phyloP scores from a whole-genome alignment of 2,329 filamentous ascomycete genomes.

The Neopestalotiopsis rosae region DNA sequence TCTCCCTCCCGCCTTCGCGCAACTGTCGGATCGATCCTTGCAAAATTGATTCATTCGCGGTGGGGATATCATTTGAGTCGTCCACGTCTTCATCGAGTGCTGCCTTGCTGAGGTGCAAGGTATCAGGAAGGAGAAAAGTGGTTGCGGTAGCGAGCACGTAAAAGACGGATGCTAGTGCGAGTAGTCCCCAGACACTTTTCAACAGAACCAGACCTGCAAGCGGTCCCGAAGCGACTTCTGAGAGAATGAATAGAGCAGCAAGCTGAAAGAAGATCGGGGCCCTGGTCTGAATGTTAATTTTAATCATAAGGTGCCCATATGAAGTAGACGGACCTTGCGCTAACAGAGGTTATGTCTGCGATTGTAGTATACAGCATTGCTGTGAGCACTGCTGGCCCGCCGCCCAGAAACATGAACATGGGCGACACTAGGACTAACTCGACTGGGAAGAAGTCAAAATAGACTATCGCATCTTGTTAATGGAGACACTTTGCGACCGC shows the following conservation, averaged over 20 bases:
- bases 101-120: slow-evolving; percentile 37
- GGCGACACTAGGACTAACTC: neutral
- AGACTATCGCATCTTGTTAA: neutral
- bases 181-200: slow-evolving; percentile 45
- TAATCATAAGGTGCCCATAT: too few species aligned
- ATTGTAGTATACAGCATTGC: slow-evolving; percentile 16
- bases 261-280: slow-evolving; percentile 49
- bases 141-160: slow-evolving; percentile 35
- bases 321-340: neutral
- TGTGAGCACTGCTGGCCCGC: neutral
- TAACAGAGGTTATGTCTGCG: slow-evolving; percentile 10
- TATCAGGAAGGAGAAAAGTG: slow-evolving; percentile 47
- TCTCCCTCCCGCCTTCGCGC: slow-evolving; percentile 36
- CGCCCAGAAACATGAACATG: slow-evolving; percentile 10
- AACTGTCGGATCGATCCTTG: neutral
- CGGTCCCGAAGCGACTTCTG: slow-evolving; percentile 45
- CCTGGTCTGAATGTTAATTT: slow-evolving; percentile 25
- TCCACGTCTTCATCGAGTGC: slow-evolving; percentile 5
- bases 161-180: slow-evolving; percentile 40
- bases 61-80: neutral
- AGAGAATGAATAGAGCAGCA: slow-evolving; percentile 40
- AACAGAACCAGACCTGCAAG: slow-evolving; percentile 46
- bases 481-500: neutral
- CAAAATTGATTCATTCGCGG: neutral
- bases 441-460: slow-evolving; percentile 1